A percentile compares a stretch with the other conserved stretches of the same genome.
Evolutionary conservation across 208 protist genomes (phyloP).

Genomic region (Acanthamoeba quina): DNA sequence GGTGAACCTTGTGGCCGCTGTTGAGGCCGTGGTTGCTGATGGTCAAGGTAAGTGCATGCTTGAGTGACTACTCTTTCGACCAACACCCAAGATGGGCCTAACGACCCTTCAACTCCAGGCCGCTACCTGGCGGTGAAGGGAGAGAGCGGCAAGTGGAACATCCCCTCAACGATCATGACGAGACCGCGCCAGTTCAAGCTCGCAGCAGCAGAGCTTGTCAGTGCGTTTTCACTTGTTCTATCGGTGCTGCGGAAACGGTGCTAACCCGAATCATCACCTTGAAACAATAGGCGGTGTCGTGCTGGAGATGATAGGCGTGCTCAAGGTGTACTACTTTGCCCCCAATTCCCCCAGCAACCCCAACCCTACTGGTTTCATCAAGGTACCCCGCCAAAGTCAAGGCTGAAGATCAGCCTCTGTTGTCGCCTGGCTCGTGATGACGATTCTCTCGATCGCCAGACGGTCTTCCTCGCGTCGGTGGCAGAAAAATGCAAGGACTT

Average conservation of each 20-base stretch:
- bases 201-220: not conserved
- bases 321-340: constrained; percentile 42
- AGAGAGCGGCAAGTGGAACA: not conserved
- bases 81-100: too few species aligned
- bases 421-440: not conserved
- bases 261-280: not conserved
- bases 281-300: not conserved
- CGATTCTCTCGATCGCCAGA: not conserved
- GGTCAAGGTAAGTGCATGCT: not conserved
- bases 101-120: too few species aligned
- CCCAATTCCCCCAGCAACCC: constrained; percentile 7
- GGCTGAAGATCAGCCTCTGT: not conserved
- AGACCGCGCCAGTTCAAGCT: constrained; percentile 51
- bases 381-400: not conserved
- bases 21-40: constrained; percentile 23
- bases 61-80: too few species aligned
- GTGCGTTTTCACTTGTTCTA: not conserved
- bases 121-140: not conserved
- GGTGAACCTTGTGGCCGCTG: constrained; percentile 1
- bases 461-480: not conserved
- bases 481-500: not conserved
- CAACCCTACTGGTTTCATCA: constrained; percentile 9
- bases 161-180: not conserved
- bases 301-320: not conserved
- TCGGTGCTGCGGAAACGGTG: not conserved